Conservation (phyloP, 2,329 filamentous ascomycete species). For the Akanthomyces dipterigenus region DNA sequence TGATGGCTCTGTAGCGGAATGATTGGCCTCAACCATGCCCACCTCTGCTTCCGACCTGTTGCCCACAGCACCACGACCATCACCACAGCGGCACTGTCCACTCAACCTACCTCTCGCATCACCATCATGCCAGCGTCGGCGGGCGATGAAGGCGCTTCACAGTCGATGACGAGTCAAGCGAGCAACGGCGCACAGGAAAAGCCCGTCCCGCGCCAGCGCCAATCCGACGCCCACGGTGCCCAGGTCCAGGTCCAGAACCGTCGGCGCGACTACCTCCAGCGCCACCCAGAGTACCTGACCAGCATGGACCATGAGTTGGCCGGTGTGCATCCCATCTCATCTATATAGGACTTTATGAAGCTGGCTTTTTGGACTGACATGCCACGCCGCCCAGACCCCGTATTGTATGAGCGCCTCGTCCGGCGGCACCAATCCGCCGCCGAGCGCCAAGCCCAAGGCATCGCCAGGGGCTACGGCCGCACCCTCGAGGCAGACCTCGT, state of each 20-base stretch:
- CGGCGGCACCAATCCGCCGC: conserved; percentile 66
- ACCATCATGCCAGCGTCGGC: not conserved
- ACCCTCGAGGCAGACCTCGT: conserved; percentile 71
- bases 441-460: conserved; percentile 68
- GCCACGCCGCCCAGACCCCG: conserved; percentile 48
- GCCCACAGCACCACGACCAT: not conserved
- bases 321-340: conserved; percentile 25
- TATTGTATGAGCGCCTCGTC: conserved; percentile 76
- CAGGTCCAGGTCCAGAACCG: conserved; percentile 64
- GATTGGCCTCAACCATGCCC: too few relatives aligned
- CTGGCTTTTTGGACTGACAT: not conserved
- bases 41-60: too few relatives aligned
- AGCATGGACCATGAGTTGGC: conserved; percentile 49
- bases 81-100: not conserved
- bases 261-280: conserved; percentile 67
- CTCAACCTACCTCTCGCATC: not conserved
- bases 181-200: conserved; percentile 18
- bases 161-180: not conserved
- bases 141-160: not conserved
- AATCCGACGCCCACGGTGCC: conserved; percentile 33
- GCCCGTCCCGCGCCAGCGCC: conserved; percentile 38
- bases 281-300: conserved; percentile 65
- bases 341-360: not conserved
- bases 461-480: conserved; percentile 69
- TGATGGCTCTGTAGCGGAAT: too few relatives aligned